Evolutionary conservation across 2,329 filamentous ascomycete genomes (phyloP).

Genomic region (Phyllosticta citrichinensis): DNA sequence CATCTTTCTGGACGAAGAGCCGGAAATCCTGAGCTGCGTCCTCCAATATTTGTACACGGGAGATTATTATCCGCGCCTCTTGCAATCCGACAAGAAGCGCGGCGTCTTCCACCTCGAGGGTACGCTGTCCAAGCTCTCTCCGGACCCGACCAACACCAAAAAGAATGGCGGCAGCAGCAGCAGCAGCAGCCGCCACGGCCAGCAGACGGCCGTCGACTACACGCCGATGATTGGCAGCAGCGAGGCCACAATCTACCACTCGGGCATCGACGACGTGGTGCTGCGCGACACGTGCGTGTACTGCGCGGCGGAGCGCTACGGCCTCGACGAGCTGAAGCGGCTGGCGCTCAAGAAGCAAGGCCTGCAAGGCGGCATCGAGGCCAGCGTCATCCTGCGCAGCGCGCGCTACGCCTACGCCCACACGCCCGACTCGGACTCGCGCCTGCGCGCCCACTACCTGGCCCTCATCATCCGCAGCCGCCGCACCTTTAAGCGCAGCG

Average conservation of each 20-base stretch:
- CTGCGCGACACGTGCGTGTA: conserved; percentile 91
- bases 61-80: conserved; percentile 83
- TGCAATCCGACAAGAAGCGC: conserved; percentile 68
- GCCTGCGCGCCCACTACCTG: conserved; percentile 92
- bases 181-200: conserved; percentile 21
- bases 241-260: conserved; percentile 69
- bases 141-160: conserved; percentile 37
- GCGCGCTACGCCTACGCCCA: conserved; percentile 93
- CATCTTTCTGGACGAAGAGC: conserved; percentile 71
- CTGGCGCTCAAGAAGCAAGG: conserved; percentile 91
- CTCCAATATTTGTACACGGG: conserved; percentile 97
- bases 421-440: conserved; percentile 85
- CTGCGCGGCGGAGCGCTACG: conserved; percentile 84
- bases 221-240: conserved; percentile 25
- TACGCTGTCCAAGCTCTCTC: conserved; percentile 38
- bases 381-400: conserved; percentile 81
- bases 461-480: conserved; percentile 95
- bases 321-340: conserved; percentile 83
- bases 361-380: conserved; percentile 83
- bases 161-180: conserved; percentile 45
- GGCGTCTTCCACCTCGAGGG: conserved; percentile 87
- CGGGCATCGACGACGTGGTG: conserved; percentile 63
- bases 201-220: not conserved
- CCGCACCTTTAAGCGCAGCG: conserved; percentile 95
- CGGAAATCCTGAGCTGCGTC: conserved; percentile 84